Conservation (phyloP, 1,284 basidiomycete species). For the Heliocybe sulcata region DNA sequence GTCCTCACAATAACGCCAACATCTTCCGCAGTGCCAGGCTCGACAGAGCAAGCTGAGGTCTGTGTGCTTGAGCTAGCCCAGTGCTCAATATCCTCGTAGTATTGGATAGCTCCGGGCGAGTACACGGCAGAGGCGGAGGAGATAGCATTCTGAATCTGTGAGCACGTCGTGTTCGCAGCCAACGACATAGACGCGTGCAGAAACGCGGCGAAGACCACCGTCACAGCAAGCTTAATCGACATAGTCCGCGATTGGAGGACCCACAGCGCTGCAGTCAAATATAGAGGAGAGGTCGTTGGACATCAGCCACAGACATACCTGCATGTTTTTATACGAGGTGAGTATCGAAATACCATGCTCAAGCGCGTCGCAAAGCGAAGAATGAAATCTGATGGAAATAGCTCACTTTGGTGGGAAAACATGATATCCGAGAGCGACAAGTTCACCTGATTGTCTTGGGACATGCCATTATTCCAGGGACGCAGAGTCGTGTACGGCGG, state of each 20-base stretch:
- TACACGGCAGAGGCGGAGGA: slow-evolving; percentile 1
- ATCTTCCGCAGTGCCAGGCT: slow-evolving; percentile 8
- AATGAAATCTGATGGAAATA: not conserved
- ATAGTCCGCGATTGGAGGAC: not conserved
- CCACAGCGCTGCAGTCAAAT: not conserved
- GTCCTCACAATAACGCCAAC: slow-evolving; percentile 9
- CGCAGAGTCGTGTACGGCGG: too few relatives aligned
- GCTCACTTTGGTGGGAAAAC: not conserved
- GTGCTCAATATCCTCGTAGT: slow-evolving; percentile 6
- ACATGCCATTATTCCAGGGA: not conserved
- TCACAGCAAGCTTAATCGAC: not conserved
- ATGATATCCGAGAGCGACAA: not conserved
- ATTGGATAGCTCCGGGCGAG: not conserved
- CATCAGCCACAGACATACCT: too few relatives aligned
- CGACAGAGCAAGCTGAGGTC: slow-evolving; percentile 7
- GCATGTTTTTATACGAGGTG: too few relatives aligned
- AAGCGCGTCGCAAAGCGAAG: too few relatives aligned
- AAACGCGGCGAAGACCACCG: not conserved
- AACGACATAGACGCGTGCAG: not conserved
- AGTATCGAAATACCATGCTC: too few relatives aligned
- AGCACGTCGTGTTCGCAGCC: not conserved
- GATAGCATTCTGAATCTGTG: not conserved
- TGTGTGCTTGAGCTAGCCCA: slow-evolving; percentile 7
- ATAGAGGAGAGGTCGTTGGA: not conserved
- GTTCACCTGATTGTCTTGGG: not conserved